Evolutionary conservation across 2,329 filamentous ascomycete genomes (phyloP), one percentile per base, ranked within the genome.

Genomic region (Xylariaceae sp.): DNA sequence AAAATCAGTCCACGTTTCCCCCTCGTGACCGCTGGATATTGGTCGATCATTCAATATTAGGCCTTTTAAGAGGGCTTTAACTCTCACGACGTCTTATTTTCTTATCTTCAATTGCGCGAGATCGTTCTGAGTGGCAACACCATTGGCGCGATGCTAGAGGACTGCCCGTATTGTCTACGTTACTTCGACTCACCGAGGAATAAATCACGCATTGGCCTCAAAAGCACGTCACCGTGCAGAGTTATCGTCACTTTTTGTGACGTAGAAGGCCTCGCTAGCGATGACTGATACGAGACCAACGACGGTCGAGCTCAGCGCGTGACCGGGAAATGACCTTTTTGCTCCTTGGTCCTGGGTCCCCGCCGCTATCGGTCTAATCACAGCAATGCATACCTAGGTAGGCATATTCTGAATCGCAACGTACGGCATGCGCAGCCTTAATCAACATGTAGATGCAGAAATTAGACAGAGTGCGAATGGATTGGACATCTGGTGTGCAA

Each of bases 41-140:
- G 54, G 59, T 42, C 45, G 60, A 63, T 63, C 61, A 48, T 52
- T n/a, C 35, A 42, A 53, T 49, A 39, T 48, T 50, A 47, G 33
- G 38, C 47, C 18, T 42, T 11, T 47, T 44, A 54, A 35, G 49
- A 39, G 49, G 45, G 42, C 52, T 39, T 32, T 51, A n/a, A n/a
- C 45, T 44, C 53, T 45, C 11, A 32, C 44, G 53, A 52, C 32
- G 42, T 38, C 51, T 31, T 39, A 48, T 46, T 45, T 35, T 41
- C 30, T 42, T 42, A 45, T 18, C 36, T 31, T 31, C 42, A 30
- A n/a, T 45, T 51, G 42, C 39, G 35, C 36, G 33, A 36, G 31
- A 19, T 36, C 22, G 48, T 51, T 46, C 40, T 42, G 39, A 47
- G 17, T 43, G 40, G 45, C 45, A 42, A 41, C 39, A 43, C 47